Evolutionary conservation across 2,329 filamentous ascomycete species (phyloP).

Genomic region (Sordariomycetes sp.): DNA sequence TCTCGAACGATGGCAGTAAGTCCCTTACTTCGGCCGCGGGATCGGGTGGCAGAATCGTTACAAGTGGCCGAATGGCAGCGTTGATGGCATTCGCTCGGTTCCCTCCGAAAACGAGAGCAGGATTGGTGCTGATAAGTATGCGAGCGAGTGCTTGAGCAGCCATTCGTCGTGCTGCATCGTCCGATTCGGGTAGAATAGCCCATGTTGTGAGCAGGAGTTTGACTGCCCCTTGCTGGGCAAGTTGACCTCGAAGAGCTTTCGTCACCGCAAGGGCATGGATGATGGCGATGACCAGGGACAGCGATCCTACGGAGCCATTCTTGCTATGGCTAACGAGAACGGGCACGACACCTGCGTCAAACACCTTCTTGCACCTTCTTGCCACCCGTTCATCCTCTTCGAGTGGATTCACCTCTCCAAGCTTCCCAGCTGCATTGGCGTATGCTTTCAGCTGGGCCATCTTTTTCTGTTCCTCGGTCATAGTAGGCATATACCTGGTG

Average conservation of each 20-base stretch:
- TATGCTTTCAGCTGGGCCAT: conserved; percentile 91
- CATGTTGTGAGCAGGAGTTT: conserved; percentile 70
- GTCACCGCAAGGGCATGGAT: conserved; percentile 69
- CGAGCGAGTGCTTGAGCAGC: conserved; percentile 76
- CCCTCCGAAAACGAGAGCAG: conserved; percentile 72
- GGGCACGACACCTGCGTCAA: conserved; percentile 70
- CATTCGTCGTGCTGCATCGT: conserved; percentile 37
- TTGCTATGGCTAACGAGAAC: conserved; percentile 70
- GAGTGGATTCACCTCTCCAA: conserved; percentile 53
- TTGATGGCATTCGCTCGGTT: conserved; percentile 64
- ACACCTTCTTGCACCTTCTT: conserved; percentile 65
- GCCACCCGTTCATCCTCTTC: conserved; percentile 70
- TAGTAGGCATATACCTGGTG: conserved; percentile 65
- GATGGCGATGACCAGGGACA: conserved; percentile 67
- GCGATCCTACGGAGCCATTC: conserved; percentile 58
- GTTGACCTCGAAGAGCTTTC: conserved; percentile 62
- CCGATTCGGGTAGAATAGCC: conserved; percentile 48
- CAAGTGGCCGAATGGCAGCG: conserved; percentile 74
- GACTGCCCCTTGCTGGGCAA: conserved; percentile 90
- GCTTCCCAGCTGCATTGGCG: conserved; percentile 70
- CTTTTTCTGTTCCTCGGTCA: conserved; percentile 86
- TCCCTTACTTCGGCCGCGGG: conserved; percentile 57
- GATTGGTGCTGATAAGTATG: conserved; percentile 80
- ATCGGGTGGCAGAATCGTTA: conserved; percentile 62
- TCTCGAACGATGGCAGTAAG: conserved; percentile 82